Percentiles rank a stretch among this genome's conserved stretches.
Evolutionary conservation across 2,329 filamentous ascomycete species (phyloP).

Genomic region (Dothideomycetidae sp.): DNA sequence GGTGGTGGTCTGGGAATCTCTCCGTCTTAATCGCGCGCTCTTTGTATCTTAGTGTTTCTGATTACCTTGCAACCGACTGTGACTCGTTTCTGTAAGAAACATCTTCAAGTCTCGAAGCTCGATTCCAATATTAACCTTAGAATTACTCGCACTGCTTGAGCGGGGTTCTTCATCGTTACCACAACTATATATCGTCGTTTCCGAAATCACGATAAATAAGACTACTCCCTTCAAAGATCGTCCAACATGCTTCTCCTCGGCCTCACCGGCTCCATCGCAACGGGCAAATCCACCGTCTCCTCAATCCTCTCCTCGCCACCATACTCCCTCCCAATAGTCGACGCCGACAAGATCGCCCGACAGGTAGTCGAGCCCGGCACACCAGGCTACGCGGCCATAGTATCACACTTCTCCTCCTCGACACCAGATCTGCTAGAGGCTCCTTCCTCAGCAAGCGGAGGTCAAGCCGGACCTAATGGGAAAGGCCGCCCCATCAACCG

Average conservation of each 20-base stretch:
- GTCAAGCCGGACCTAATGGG: constrained; percentile 41
- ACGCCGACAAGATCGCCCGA: constrained; percentile 83
- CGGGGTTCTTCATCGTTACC: no score
- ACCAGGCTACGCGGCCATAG: constrained; percentile 65
- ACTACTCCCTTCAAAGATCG: no score
- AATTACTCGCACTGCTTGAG: no score
- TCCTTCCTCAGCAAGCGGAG: constrained; percentile 28
- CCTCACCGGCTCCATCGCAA: constrained; percentile 92
- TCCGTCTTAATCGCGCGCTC: no score
- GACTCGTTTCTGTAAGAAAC: no score
- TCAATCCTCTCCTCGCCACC: constrained; percentile 64
- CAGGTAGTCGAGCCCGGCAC: constrained; percentile 91
- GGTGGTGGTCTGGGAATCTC: no score
- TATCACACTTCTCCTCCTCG: constrained; percentile 63
- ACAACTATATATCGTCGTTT: no score
- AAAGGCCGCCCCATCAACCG: constrained; percentile 68
- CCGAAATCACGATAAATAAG: no score
- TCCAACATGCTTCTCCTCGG: constrained; percentile 91
- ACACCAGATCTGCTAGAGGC: constrained; percentile 76
- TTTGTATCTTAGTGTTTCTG: no score
- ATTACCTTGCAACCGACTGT: no score
- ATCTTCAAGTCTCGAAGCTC: no score
- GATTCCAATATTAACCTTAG: no score
- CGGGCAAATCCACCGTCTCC: constrained; percentile 94
- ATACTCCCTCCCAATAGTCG: constrained; percentile 78